Conservation (phyloP, 805 yeast species). For the Candida coquimbonensis region DNA sequence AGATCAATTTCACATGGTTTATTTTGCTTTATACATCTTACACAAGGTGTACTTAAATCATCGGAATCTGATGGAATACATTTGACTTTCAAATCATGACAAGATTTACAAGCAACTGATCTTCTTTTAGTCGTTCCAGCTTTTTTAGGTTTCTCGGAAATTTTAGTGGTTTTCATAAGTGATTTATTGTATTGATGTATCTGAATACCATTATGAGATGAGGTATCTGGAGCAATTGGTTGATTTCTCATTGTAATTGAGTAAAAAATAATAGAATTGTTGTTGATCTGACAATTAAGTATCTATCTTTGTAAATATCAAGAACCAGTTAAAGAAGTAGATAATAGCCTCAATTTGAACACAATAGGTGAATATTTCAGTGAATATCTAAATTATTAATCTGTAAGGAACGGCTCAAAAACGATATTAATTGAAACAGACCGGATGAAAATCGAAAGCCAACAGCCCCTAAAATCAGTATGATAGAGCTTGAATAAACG, state of each 20-base stretch:
- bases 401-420: too few species aligned
- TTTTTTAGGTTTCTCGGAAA: neutral
- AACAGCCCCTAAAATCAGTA: neutral
- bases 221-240: too few species aligned
- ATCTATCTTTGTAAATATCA: too few species aligned
- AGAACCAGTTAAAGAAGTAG: too few species aligned
- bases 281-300: neutral
- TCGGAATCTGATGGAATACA: slow-evolving; percentile 65
- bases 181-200: neutral
- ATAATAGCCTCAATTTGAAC: too few species aligned
- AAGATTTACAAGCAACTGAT: slow-evolving; percentile 60
- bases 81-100: slow-evolving; percentile 78
- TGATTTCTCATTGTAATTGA: too few species aligned
- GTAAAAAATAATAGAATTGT: too few species aligned
- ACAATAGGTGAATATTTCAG: too few species aligned
- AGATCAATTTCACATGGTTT: slow-evolving; percentile 62
- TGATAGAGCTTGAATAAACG: neutral
- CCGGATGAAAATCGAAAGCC: neutral
- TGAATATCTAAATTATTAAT: too few species aligned
- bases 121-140: slow-evolving; percentile 13
- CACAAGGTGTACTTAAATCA: slow-evolving; percentile 60
- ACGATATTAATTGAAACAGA: too few species aligned
- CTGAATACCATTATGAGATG: neutral
- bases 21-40: slow-evolving; percentile 60
- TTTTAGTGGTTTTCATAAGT: neutral